phyloP scores from a whole-genome alignment of 305 asterid genomes.

The Caryopteris hybrid region DNA sequence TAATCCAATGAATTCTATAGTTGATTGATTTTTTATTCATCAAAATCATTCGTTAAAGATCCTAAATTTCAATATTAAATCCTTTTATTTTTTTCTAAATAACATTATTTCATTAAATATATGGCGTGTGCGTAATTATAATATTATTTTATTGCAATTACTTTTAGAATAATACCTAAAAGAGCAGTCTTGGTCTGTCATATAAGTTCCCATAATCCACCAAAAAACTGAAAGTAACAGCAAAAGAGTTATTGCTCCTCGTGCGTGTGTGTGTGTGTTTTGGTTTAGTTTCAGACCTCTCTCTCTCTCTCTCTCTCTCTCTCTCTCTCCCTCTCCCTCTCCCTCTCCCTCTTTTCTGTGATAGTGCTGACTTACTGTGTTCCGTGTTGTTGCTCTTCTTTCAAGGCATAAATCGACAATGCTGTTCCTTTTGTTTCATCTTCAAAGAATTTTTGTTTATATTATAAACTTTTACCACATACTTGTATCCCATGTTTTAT shows the following conservation, averaged over 20 bases:
- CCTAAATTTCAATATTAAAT: no score
- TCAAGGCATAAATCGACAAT: neutral
- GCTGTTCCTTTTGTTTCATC: no score
- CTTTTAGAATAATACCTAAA: neutral
- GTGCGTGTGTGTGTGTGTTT: conserved; percentile 6
- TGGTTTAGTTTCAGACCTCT: neutral
- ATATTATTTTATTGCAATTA: no score
- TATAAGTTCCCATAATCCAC: neutral
- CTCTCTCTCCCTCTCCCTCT: neutral
- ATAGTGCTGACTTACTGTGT: neutral
- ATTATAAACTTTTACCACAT: no score
- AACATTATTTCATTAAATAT: no score
- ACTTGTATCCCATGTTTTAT: no score
- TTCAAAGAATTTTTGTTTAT: no score
- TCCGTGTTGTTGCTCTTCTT: neutral
- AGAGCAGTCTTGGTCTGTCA: neutral
- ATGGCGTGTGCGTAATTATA: no score
- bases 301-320: neutral
- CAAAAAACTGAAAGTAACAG: conserved; percentile 20
- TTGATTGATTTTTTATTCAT: no score
- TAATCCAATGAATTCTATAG: no score
- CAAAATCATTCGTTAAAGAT: no score
- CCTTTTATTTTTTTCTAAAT: no score
- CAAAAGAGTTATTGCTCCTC: conserved; percentile 18
- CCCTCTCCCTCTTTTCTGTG: neutral